Evolutionary conservation across 306 rosid genomes (phyloP), one percentile per base, ranked within the genome.

Genomic region (Comarum palustre): DNA sequence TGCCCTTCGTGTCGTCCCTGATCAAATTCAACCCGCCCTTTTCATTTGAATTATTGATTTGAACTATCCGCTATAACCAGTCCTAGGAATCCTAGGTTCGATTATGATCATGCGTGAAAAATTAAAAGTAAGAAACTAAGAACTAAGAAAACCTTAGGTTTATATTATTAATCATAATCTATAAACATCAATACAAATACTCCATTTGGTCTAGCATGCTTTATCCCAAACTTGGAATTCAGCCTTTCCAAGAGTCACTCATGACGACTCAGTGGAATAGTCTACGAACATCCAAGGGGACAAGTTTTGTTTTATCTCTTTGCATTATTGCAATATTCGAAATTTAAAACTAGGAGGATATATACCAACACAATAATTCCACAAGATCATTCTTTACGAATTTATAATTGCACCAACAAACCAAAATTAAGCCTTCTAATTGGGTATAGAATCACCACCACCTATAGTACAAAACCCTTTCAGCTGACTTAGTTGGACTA

Each of bases 11-110:
- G n/a, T 71, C 19, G n/a, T 55, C 12, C 39, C 45, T 5, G 65
- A 41, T 63, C 48, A 17, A 32, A 62, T 11, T 39, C 19, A 51
- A 24, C 57, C 77, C 72, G 78, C 78, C 58, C 51, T 48, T 38
- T 50, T 6, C 63, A 8, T 74, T 74, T 74, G 72, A 74, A 74
- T 19, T 14, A 74, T 19, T 14, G 17, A 66, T 38, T 45, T 22
- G 4, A 25, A 57, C 19, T 57, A 6, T 0, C 4, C 17, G n/a
- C 55, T 6, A 17, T 7, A 41, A 41, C 45, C 45, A 8, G 39
- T 6, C 24, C 58, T 51, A n/a, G 25, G 58, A 51, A 5, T 48
- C 19, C 55, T 48, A 10, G 24, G 55, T 9, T 48, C 55, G 55
- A 17, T 14, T 14, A 45, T 45, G 6, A 6, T 41, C 45, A 45